Percentiles rank a stretch among this genome's conserved stretches.
Evolutionary conservation across 2,329 filamentous ascomycete species (phyloP).

Genomic region (Aspergillus aculeatus): DNA sequence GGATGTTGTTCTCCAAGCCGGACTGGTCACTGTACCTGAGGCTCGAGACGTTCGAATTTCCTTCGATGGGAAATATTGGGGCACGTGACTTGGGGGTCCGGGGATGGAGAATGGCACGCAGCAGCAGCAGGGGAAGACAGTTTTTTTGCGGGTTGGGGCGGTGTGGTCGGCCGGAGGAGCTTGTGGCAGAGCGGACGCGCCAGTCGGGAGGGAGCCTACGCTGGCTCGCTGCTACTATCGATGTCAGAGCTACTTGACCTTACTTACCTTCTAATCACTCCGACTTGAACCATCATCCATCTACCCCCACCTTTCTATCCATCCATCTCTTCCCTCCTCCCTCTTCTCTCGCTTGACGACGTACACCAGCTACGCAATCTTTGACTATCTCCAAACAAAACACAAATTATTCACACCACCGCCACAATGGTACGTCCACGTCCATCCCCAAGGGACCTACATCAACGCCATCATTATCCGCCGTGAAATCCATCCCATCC

Average conservation of each 20-base stretch:
- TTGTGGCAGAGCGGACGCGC: slow-evolving; percentile 32
- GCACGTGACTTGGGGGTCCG: slow-evolving; percentile 25
- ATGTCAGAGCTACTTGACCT: slow-evolving; percentile 13
- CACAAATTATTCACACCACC: slow-evolving; percentile 2
- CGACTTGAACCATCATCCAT: slow-evolving; percentile 20
- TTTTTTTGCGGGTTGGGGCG: slow-evolving; percentile 27
- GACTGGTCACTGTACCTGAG: neutral
- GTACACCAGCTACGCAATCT: neutral
- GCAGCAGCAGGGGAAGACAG: no score
- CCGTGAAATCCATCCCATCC: neutral
- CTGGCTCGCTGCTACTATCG: neutral
- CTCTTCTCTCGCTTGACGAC: neutral
- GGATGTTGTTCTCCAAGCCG: neutral
- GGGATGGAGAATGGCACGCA: neutral
- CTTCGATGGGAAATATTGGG: slow-evolving; percentile 2
- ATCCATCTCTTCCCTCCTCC: neutral
- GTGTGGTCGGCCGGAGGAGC: slow-evolving; percentile 31
- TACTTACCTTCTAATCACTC: slow-evolving; percentile 7
- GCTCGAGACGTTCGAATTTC: slow-evolving; percentile 15
- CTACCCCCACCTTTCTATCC: slow-evolving; percentile 5
- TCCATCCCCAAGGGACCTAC: slow-evolving; percentile 4
- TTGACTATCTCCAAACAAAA: neutral
- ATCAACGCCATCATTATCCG: neutral
- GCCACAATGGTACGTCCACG: slow-evolving; percentile 33
- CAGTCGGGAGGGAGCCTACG: slow-evolving; percentile 13